phyloP scores from a whole-genome alignment of 257 asterid species.

The Solanum rostratum region DNA sequence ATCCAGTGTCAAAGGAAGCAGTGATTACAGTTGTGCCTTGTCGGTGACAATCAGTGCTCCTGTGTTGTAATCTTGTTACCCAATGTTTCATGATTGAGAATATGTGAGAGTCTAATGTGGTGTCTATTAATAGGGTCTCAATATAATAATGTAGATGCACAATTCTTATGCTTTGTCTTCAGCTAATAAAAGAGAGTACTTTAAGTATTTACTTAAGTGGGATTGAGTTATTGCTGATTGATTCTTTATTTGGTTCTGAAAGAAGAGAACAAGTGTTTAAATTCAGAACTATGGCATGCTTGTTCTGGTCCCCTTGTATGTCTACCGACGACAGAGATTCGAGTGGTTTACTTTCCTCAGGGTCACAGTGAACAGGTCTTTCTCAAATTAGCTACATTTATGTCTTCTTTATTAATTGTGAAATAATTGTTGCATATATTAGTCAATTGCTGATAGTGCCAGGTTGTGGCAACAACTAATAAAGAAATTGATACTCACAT shows the following conservation, averaged over 20 bases:
- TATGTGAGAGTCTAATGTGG: no score
- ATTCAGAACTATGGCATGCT: constrained; percentile 99
- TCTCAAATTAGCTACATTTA: background rate
- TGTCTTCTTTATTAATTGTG: background rate
- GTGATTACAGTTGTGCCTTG: no score
- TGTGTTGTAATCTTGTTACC: no score
- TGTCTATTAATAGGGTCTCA: no score
- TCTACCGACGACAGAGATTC: constrained; percentile 68
- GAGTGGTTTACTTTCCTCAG: constrained; percentile 98
- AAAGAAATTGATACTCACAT: constrained; percentile 88
- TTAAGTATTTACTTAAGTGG: background rate
- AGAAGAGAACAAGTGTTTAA: constrained; percentile 94
- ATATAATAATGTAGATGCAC: no score
- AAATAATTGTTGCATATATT: background rate
- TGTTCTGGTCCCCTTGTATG: constrained; percentile 99
- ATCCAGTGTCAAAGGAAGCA: no score
- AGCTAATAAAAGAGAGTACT: background rate
- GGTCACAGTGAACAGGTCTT: constrained; percentile 98
- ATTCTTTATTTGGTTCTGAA: constrained; percentile 14
- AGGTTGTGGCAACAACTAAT: constrained; percentile 94
- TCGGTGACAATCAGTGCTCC: no score
- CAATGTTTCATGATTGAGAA: no score
- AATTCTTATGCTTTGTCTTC: background rate
- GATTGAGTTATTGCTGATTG: background rate
- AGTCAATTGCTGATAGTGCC: constrained; percentile 11